Conservation (phyloP, 2,329 filamentous ascomycete genomes). For the Pseudocercospora eumusae region DNA sequence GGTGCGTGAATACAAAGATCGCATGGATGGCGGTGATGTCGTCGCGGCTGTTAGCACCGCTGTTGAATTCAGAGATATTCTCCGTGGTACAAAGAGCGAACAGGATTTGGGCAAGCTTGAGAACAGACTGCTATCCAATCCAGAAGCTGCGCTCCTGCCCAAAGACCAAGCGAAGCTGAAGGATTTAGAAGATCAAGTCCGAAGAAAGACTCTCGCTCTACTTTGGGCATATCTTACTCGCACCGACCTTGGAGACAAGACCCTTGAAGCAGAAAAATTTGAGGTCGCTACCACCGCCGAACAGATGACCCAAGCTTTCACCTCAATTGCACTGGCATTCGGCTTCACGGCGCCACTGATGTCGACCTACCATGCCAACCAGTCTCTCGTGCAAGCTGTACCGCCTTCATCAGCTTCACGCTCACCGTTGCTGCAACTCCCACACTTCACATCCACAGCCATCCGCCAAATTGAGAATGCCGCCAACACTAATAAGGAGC, state of each 20-base stretch:
- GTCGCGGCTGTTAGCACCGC: slow-evolving; percentile 80
- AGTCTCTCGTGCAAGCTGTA: slow-evolving; percentile 87
- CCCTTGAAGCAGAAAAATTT: slow-evolving; percentile 81
- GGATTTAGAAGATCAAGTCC: slow-evolving; percentile 74
- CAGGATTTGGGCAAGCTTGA: slow-evolving; percentile 80
- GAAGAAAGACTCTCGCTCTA: slow-evolving; percentile 83
- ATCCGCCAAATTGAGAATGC: slow-evolving; percentile 63
- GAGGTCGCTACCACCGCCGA: slow-evolving; percentile 85
- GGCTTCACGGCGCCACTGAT: slow-evolving; percentile 80
- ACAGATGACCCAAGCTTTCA: slow-evolving; percentile 81
- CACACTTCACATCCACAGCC: slow-evolving; percentile 71
- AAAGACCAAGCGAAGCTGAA: slow-evolving; percentile 78
- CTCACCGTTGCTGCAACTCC: slow-evolving; percentile 81
- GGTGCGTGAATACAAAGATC: slow-evolving; percentile 88
- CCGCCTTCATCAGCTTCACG: slow-evolving; percentile 66
- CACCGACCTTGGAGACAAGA: slow-evolving; percentile 75
- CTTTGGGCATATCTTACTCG: slow-evolving; percentile 95
- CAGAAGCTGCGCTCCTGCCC: slow-evolving; percentile 61
- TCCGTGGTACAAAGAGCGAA: slow-evolving; percentile 78
- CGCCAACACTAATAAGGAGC: slow-evolving; percentile 64
- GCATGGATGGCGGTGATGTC: slow-evolving; percentile 76
- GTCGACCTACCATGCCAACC: slow-evolving; percentile 76
- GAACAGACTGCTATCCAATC: slow-evolving; percentile 66
- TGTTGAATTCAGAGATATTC: slow-evolving; percentile 75
- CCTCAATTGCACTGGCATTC: slow-evolving; percentile 83